Conservation (phyloP, 495 filamentous ascomycete species). For the Chaetomium cochliodes region DNA sequence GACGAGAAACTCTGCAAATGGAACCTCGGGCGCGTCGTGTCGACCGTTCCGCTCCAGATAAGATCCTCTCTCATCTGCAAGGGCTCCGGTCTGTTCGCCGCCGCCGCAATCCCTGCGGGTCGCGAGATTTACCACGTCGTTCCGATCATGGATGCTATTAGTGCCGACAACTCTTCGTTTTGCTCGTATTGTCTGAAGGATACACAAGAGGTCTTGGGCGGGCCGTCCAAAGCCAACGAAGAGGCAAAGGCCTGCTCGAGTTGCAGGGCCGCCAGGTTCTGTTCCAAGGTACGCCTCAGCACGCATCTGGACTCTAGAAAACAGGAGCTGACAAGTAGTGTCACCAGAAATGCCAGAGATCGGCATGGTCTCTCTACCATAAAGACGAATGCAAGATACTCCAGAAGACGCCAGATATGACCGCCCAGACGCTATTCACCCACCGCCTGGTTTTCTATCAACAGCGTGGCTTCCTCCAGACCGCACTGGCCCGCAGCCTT, state of each 20-base stretch:
- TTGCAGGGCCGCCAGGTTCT: conserved; percentile 64
- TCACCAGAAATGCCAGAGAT: conserved; percentile 27
- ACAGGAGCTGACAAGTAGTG: neutral
- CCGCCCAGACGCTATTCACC: conserved; percentile 18
- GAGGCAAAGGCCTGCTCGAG: conserved; percentile 56
- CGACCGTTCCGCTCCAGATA: conserved; percentile 22
- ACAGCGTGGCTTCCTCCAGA: conserved; percentile 18
- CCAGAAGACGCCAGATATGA: conserved; percentile 17
- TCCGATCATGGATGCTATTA: conserved; percentile 19
- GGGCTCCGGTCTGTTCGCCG: conserved; percentile 30
- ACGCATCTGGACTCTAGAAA: conserved; percentile 6
- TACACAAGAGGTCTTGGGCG: neutral
- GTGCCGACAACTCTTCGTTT: conserved; percentile 8
- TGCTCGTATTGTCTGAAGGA: conserved; percentile 29
- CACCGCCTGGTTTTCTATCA: conserved; percentile 25
- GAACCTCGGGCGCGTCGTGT: conserved; percentile 18
- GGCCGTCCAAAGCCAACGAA: neutral
- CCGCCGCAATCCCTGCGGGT: conserved; percentile 11
- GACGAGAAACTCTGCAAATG: conserved; percentile 21
- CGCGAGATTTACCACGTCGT: conserved; percentile 30
- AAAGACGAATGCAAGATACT: conserved; percentile 32
- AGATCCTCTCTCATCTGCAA: conserved; percentile 17
- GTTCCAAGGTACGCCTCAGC: conserved; percentile 52
- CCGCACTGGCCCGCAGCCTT: conserved; percentile 15
- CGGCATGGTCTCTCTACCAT: conserved; percentile 28